Percentiles rank a stretch among this genome's conserved stretches.
These are phyloP conservation scores for Boletus rufocinnamomeus DNA, from an alignment of 768 basidiomycete genomes.

Conservation along the genomic window DNA sequence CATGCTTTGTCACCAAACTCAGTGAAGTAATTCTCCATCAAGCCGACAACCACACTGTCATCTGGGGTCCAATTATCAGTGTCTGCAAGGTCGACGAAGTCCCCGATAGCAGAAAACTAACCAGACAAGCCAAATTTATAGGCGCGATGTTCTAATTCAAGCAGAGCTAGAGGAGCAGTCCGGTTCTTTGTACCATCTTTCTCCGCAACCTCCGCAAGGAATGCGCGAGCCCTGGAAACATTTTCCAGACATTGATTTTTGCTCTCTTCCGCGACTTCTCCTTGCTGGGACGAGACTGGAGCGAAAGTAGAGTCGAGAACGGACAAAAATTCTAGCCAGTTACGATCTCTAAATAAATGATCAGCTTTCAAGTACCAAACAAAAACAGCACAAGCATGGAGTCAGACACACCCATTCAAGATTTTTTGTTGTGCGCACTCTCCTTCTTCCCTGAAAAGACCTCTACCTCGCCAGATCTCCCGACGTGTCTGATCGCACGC, in stretches of 20 bases:
- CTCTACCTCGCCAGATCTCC: conserved; percentile 63
- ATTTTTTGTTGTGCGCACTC: conserved; percentile 60
- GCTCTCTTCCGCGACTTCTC: conserved; percentile 36
- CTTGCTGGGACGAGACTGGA: conserved; percentile 32
- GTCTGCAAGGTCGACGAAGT: not conserved
- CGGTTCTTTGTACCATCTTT: conserved; percentile 73
- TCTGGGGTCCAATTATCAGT: conserved; percentile 40
- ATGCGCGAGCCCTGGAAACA: conserved; percentile 45
- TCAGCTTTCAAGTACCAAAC: conserved; percentile 25
- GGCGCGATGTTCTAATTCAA: conserved; percentile 74
- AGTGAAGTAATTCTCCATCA: conserved; percentile 69
- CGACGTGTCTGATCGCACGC: conserved; percentile 75
- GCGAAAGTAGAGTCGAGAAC: conserved; percentile 69
- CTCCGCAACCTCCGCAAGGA: conserved; percentile 60
- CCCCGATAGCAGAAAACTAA: conserved; percentile 22
- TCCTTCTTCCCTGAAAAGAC: conserved; percentile 61
- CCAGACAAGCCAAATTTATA: conserved; percentile 47
- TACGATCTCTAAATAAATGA: conserved; percentile 60
- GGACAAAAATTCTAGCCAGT: conserved; percentile 83
- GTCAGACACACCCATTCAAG: conserved; percentile 51
- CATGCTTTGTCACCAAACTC: conserved; percentile 79
- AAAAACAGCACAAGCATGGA: conserved; percentile 7
- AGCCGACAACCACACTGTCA: conserved; percentile 41
- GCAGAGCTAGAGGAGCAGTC: conserved; percentile 67
- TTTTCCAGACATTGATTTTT: conserved; percentile 41